Evolutionary conservation across 768 basidiomycete genomes (phyloP).

Genomic region (Hemileccinum rubropunctum): DNA sequence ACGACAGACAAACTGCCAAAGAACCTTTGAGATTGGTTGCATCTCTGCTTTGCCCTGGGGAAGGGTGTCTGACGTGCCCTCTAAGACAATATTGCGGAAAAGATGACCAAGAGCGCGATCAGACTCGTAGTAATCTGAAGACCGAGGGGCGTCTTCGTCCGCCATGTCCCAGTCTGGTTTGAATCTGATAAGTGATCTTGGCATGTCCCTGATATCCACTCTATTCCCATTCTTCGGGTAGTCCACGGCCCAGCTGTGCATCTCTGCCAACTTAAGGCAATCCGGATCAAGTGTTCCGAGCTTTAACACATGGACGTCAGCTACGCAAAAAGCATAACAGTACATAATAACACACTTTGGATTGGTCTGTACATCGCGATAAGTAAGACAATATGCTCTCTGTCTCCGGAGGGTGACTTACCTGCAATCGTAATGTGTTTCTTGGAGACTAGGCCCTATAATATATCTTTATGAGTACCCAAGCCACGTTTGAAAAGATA

Average conservation of each 20-base stretch:
- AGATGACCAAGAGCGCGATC: slow-evolving; percentile 67
- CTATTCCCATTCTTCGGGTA: slow-evolving; percentile 76
- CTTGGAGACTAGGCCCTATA: slow-evolving; percentile 65
- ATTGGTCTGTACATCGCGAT: slow-evolving; percentile 57
- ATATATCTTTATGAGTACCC: slow-evolving; percentile 9
- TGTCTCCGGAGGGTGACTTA: slow-evolving; percentile 26
- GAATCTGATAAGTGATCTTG: slow-evolving; percentile 35
- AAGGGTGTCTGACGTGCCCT: slow-evolving; percentile 28
- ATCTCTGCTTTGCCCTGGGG: slow-evolving; percentile 16
- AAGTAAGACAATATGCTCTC: neutral
- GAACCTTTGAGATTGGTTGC: slow-evolving; percentile 31
- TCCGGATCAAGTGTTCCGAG: slow-evolving; percentile 56
- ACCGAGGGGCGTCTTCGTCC: slow-evolving; percentile 50
- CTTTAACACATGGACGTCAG: slow-evolving; percentile 32
- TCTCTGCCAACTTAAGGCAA: slow-evolving; percentile 56
- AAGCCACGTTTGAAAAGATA: neutral
- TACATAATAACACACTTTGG: slow-evolving; percentile 42
- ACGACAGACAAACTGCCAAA: slow-evolving; percentile 20
- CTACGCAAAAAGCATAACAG: neutral
- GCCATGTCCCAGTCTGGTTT: slow-evolving; percentile 64
- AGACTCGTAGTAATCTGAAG: slow-evolving; percentile 71
- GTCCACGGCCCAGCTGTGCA: slow-evolving; percentile 69
- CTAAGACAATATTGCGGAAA: slow-evolving; percentile 59
- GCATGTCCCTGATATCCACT: slow-evolving; percentile 53
- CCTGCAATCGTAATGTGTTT: slow-evolving; percentile 71